Conservation (phyloP, 805 yeast species). For the Cyberlindnera galapagoensis region DNA sequence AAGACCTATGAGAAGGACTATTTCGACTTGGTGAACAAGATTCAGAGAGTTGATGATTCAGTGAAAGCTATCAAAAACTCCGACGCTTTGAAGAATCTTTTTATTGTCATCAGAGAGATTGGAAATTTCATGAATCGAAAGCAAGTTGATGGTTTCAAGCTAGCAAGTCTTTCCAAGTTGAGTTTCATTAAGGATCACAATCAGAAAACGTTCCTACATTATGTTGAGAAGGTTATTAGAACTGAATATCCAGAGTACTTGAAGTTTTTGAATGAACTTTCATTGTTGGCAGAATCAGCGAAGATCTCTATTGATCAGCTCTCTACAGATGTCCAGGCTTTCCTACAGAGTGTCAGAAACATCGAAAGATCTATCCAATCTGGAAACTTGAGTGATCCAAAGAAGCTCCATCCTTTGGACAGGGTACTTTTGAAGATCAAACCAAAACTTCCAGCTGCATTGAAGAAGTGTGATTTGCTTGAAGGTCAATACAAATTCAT, state of each 20-base stretch:
- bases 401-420: constrained; percentile 79
- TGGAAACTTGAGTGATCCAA: constrained; percentile 81
- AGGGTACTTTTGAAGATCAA: constrained; percentile 53
- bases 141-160: constrained; percentile 88
- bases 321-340: constrained; percentile 63
- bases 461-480: constrained; percentile 58
- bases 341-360: constrained; percentile 53
- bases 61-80: constrained; percentile 60
- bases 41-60: constrained; percentile 69
- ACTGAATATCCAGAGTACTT: constrained; percentile 75
- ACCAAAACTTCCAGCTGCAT: constrained; percentile 69
- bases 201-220: constrained; percentile 84
- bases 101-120: constrained; percentile 81
- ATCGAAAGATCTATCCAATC: constrained; percentile 67
- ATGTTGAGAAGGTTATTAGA: constrained; percentile 85
- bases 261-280: constrained; percentile 66
- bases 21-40: constrained; percentile 57
- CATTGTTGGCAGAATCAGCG: constrained; percentile 42
- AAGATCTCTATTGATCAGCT: constrained; percentile 81
- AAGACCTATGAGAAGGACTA: constrained; percentile 76
- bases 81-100: constrained; percentile 58
- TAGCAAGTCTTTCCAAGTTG: constrained; percentile 83
- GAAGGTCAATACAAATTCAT: constrained; percentile 59
- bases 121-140: constrained; percentile 98
- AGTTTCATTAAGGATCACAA: constrained; percentile 86